Percentiles rank a stretch among this genome's conserved stretches.
phyloP scores from a whole-genome alignment of 1,139 yeast genomes.

The Yamadazyma triangularis region DNA sequence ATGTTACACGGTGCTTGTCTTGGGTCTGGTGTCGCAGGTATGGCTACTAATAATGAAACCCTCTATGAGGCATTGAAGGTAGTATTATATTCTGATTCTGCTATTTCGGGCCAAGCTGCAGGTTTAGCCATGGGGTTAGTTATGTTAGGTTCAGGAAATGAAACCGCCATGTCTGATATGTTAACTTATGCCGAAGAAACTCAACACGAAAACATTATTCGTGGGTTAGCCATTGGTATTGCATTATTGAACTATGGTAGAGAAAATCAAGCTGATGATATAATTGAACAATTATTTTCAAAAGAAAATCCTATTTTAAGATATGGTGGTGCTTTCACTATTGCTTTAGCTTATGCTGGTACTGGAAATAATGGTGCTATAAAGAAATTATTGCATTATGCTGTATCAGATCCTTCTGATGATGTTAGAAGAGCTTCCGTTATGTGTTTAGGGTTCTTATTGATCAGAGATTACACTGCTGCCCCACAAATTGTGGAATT shows the following conservation, averaged over 20 bases:
- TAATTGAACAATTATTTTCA: slow-evolving; percentile 60
- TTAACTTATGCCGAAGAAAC: slow-evolving; percentile 91
- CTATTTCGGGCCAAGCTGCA: slow-evolving; percentile 95
- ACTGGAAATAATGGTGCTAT: slow-evolving; percentile 89
- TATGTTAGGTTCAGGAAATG: slow-evolving; percentile 90
- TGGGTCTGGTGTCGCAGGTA: slow-evolving; percentile 95
- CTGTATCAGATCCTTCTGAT: slow-evolving; percentile 95
- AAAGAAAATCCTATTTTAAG: slow-evolving; percentile 85
- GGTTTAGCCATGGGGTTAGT: slow-evolving; percentile 95
- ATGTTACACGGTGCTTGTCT: slow-evolving; percentile 93
- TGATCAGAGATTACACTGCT: slow-evolving; percentile 86
- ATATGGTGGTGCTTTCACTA: slow-evolving; percentile 93
- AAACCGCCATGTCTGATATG: slow-evolving; percentile 74
- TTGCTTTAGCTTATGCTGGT: slow-evolving; percentile 96
- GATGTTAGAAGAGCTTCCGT: slow-evolving; percentile 97
- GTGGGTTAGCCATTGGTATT: slow-evolving; percentile 87
- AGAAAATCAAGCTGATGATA: slow-evolving; percentile 75
- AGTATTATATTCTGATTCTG: slow-evolving; percentile 85
- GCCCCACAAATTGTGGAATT: slow-evolving; percentile 94
- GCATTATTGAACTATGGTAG: slow-evolving; percentile 84
- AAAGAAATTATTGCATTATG: slow-evolving; percentile 79
- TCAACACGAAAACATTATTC: slow-evolving; percentile 89
- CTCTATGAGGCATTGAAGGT: slow-evolving; percentile 82
- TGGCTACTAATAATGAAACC: slow-evolving; percentile 77
- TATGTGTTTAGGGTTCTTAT: slow-evolving; percentile 86